Conservation (phyloP, 1,139 yeast genomes). For the Scheffersomyces quercinus region DNA sequence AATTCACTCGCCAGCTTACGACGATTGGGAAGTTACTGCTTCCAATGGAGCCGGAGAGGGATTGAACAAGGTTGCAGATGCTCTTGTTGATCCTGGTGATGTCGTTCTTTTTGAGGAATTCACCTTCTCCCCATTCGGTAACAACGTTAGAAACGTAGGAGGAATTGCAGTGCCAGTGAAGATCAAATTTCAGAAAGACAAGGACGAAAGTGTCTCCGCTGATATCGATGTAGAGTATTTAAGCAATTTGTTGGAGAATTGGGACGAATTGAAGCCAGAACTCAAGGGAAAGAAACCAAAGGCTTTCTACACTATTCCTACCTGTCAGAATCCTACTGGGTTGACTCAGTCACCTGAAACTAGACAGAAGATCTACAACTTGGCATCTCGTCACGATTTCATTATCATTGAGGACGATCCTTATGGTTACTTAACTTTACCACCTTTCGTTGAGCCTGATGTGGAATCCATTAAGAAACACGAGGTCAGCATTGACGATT, state of each 20-base stretch:
- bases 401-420: slow-evolving; percentile 5
- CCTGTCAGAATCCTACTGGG: slow-evolving; percentile 5
- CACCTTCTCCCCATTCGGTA: slow-evolving; percentile 4
- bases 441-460: slow-evolving; percentile 3
- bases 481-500: neutral
- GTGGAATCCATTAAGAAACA: neutral
- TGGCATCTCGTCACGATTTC: slow-evolving; percentile 4
- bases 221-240: slow-evolving; percentile 3
- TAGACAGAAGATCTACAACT: neutral
- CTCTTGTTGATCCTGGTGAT: slow-evolving; percentile 2
- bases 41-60: slow-evolving; percentile 4
- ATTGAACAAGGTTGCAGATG: slow-evolving; percentile 2
- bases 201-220: neutral
- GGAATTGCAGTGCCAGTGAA: slow-evolving; percentile 1
- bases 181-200: neutral
- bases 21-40: slow-evolving; percentile 1
- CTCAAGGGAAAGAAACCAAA: slow-evolving; percentile 3
- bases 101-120: slow-evolving; percentile 4
- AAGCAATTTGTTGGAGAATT: slow-evolving; percentile 1
- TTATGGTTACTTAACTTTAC: slow-evolving; percentile 3
- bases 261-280: slow-evolving; percentile 3
- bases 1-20: slow-evolving; percentile 1
- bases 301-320: slow-evolving; percentile 5
- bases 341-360: slow-evolving; percentile 2
- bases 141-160: slow-evolving; percentile 1